Evolutionary conservation across 352 stramenopile genomes (phyloP), one percentile per base, ranked within the genome.

Genomic region (Halophytophthora polymorphica): DNA sequence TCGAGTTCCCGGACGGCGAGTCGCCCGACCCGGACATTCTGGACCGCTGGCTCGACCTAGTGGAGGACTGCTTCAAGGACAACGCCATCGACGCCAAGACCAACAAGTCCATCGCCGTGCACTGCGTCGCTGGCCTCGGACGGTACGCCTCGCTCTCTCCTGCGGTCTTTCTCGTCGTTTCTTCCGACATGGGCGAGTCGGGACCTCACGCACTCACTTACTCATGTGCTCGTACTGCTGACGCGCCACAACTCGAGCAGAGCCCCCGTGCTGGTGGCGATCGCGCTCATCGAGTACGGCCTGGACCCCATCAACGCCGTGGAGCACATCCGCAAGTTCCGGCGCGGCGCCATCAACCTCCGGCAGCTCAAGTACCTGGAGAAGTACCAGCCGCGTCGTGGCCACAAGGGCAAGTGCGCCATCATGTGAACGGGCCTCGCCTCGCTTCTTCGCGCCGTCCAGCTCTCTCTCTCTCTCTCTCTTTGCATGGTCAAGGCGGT

Each of bases 361-460:
- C 97, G 96, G 45, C 97, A 99, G 70, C 83, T 99, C 44, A 89
- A 97, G 61, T 99, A 98, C 68, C 72, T 99, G 57, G 92, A 98
- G 66, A 93, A 94, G 58, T 99, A 99, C 72, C 75, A 93, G 52
- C 76, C 83, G 29, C 75, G 69, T 6, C 78, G 77, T 45, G 74
- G 76, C 42, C 66, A 79, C 58, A 91, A 92, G 64, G 61, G 71
- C 50, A 90, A 90, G 64, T 95, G 86, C 66, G 48, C 59, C 47
- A 90, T 95, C 64, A 93, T 94, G 86, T 95, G 66, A 87, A 66
- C 45, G 35, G 55, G 38, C 44, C 25, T 31, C 25, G 25, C 25
- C 25, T 31, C 25, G 25, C 8, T 8, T 31, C 25, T 31, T 31
- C 8, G 4, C 25, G 8, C 8, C 8, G 25, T 8, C 8, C 25